These are phyloP conservation scores for Cladosporium sp. DNA, from an alignment of 2,329 filamentous ascomycete species.

Conservation along the genomic window DNA sequence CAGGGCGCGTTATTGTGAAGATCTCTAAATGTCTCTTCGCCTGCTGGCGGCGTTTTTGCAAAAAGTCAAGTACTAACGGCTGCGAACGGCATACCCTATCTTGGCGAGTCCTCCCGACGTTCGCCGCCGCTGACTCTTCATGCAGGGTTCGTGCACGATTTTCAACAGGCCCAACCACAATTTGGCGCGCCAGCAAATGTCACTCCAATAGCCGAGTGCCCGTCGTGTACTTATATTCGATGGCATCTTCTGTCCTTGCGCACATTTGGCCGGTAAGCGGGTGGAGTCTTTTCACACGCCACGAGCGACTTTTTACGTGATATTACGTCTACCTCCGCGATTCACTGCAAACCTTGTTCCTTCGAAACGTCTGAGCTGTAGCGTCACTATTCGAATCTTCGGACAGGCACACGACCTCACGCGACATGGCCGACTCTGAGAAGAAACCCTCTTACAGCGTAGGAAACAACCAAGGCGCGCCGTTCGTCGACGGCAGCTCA, in stretches of 20 bases:
- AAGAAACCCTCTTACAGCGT: slow-evolving; percentile 11
- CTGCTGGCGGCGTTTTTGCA: background rate
- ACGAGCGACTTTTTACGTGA: slow-evolving; percentile 12
- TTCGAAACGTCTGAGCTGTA: slow-evolving; percentile 17
- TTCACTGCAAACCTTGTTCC: slow-evolving; percentile 18
- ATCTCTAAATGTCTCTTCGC: background rate
- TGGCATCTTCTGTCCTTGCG: slow-evolving; percentile 9
- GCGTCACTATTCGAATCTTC: background rate
- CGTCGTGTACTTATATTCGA: slow-evolving; percentile 5
- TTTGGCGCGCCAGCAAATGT: slow-evolving; percentile 17
- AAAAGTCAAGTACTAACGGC: background rate
- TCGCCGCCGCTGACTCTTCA: slow-evolving; percentile 9
- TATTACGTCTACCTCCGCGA: slow-evolving; percentile 15
- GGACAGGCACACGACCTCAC: slow-evolving; percentile 8
- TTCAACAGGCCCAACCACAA: slow-evolving; percentile 13
- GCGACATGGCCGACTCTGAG: slow-evolving; percentile 16
- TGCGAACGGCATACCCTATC: slow-evolving; percentile 7
- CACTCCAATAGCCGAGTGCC: slow-evolving; percentile 12
- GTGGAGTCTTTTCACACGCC: slow-evolving; percentile 10
- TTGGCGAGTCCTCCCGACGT: slow-evolving; percentile 7
- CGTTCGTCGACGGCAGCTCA: slow-evolving; percentile 18
- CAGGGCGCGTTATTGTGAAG: background rate
- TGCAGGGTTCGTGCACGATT: slow-evolving; percentile 14
- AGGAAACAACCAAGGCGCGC: slow-evolving; percentile 1
- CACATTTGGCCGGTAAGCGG: slow-evolving; percentile 2